A percentile compares a stretch with the other conserved stretches of the same genome.
Evolutionary conservation across 129 eudicot species (phyloP).

Genomic region (Ambrosia artemisiifolia): DNA sequence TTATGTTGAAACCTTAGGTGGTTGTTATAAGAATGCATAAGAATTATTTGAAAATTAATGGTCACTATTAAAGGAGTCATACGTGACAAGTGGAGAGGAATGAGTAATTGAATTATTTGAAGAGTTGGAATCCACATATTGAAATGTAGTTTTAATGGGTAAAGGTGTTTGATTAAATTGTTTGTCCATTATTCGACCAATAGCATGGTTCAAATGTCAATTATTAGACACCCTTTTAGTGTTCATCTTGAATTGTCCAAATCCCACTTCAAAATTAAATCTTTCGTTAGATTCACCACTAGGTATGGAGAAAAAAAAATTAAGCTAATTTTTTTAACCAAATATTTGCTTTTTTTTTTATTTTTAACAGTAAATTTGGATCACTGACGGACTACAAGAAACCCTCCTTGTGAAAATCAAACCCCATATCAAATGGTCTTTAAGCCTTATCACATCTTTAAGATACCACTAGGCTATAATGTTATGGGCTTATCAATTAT

Average conservation of each 20-base stretch:
- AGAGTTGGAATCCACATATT: conserved; percentile 23
- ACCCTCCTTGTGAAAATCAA: no score
- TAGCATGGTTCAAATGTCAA: conserved; percentile 17
- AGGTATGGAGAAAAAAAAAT: not conserved
- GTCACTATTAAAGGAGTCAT: not conserved
- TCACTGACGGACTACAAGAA: no score
- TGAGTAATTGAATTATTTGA: conserved; percentile 18
- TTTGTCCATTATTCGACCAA: conserved; percentile 23
- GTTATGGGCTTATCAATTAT: no score
- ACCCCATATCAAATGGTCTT: no score
- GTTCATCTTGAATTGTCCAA: conserved; percentile 5
- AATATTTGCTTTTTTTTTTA: no score
- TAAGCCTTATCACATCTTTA: no score
- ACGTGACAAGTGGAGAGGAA: conserved; percentile 25
- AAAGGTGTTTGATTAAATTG: conserved; percentile 12
- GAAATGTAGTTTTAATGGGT: conserved; percentile 14
- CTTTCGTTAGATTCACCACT: conserved; percentile 22
- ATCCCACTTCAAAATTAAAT: conserved; percentile 11
- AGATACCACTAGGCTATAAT: no score
- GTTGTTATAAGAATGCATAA: not conserved
- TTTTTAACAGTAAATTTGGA: no score
- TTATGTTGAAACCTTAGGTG: no score
- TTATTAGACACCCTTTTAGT: conserved; percentile 1
- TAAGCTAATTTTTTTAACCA: not conserved
- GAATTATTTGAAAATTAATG: not conserved